A percentile compares a stretch with the other conserved stretches of the same genome.
Evolutionary conservation across 2,329 filamentous ascomycete genomes (phyloP).

Genomic region (Berkeleyomyces basicola): DNA sequence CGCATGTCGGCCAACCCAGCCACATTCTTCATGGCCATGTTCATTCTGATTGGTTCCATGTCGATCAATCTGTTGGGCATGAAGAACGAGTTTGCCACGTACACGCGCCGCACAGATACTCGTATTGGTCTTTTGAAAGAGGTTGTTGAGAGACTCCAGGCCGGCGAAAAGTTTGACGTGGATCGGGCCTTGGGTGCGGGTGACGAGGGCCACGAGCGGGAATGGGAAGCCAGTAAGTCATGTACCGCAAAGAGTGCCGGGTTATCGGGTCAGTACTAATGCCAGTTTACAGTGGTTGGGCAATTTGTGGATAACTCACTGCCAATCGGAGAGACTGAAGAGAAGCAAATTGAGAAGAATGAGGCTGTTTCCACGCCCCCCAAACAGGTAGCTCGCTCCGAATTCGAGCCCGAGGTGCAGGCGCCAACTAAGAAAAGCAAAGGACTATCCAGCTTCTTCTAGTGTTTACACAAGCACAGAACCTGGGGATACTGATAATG

Average conservation of each 20-base stretch:
- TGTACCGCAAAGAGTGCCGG: background rate
- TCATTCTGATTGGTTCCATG: conserved; percentile 82
- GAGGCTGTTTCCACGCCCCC: conserved; percentile 15
- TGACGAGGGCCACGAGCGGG: conserved; percentile 53
- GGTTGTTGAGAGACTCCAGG: conserved; percentile 52
- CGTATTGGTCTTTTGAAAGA: conserved; percentile 63
- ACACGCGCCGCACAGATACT: conserved; percentile 59
- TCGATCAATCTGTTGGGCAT: conserved; percentile 82
- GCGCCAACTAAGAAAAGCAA: conserved; percentile 14
- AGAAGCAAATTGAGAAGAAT: conserved; percentile 24
- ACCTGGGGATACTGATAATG: conserved; percentile 6
- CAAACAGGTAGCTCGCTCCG: background rate
- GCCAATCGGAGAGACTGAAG: conserved; percentile 29
- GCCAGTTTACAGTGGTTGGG: conserved; percentile 36
- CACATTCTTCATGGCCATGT: conserved; percentile 68
- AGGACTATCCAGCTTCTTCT: conserved; percentile 34
- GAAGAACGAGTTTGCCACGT: conserved; percentile 56
- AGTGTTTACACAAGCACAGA: conserved; percentile 16
- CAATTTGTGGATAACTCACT: conserved; percentile 23
- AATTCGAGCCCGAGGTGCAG: conserved; percentile 15
- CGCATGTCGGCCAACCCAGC: conserved; percentile 43
- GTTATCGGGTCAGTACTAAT: conserved; percentile 13
- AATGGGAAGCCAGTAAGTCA: conserved; percentile 69
- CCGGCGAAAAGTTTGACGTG: conserved; percentile 68
- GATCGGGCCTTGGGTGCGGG: conserved; percentile 68